These are phyloP conservation scores for Aspergillus hiratsukae DNA, from an alignment of 2,329 filamentous ascomycete genomes.

Conservation along the genomic window DNA sequence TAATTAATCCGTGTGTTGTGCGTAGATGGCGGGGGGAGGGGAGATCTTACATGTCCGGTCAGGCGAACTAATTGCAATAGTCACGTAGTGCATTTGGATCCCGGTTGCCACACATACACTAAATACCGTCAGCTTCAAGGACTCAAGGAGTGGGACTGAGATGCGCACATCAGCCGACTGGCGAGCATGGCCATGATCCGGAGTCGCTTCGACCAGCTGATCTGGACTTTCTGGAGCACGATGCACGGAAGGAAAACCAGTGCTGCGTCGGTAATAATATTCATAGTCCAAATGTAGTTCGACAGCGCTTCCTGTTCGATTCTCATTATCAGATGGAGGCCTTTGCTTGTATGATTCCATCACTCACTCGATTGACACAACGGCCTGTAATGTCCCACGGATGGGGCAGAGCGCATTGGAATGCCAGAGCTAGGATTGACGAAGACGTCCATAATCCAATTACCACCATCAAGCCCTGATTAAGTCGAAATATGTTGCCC, in stretches of 20 bases:
- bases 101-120: not conserved
- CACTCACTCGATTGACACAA: not conserved
- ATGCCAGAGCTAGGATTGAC: not conserved
- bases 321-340: too few species aligned
- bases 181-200: too few species aligned
- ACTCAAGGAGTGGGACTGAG: too few species aligned
- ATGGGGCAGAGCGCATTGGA: not conserved
- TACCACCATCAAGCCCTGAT: not conserved
- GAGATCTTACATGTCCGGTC: not conserved
- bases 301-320: too few species aligned
- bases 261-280: too few species aligned
- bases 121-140: not conserved
- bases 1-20: not conserved
- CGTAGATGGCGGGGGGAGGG: too few species aligned
- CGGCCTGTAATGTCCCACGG: not conserved
- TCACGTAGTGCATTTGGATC: not conserved
- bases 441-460: not conserved
- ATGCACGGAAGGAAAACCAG: too few species aligned
- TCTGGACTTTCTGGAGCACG: too few species aligned
- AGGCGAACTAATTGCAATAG: not conserved
- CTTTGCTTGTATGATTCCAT: too few species aligned
- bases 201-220: too few species aligned
- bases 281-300: too few species aligned
- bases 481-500: not conserved
- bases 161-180: too few species aligned